phyloP scores from a whole-genome alignment of 495 filamentous ascomycete genomes.

The Polyplosphaeria fusca region DNA sequence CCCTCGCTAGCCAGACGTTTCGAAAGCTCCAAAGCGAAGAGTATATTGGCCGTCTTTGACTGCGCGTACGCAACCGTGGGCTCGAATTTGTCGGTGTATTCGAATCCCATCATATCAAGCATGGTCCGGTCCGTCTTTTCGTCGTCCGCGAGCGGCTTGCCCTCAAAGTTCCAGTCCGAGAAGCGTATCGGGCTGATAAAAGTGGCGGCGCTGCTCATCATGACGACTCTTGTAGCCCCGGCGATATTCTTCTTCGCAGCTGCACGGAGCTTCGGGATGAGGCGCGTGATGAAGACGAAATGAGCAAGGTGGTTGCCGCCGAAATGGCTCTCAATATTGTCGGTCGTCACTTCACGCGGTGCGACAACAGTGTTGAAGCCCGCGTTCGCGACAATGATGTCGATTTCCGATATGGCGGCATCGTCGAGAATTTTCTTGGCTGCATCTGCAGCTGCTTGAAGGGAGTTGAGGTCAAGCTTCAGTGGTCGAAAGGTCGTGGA shows the following conservation, averaged over 20 bases:
- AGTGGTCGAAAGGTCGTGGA: background rate
- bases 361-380: background rate
- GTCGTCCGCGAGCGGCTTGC: slow-evolving; percentile 1
- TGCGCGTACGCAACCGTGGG: slow-evolving; percentile 4
- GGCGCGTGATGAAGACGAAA: background rate
- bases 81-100: background rate
- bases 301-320: slow-evolving; percentile 7
- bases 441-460: background rate
- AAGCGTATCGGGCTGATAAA: slow-evolving; percentile 4
- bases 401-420: background rate
- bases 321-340: slow-evolving; percentile 8
- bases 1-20: background rate
- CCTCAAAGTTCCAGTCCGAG: slow-evolving; percentile 6
- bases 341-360: background rate
- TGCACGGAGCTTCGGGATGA: slow-evolving; percentile 3
- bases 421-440: slow-evolving; percentile 3
- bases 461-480: slow-evolving; percentile 4
- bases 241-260: background rate
- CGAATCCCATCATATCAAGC: background rate
- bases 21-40: background rate
- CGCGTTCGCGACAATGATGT: slow-evolving; percentile 7
- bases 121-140: background rate
- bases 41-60: slow-evolving; percentile 11
- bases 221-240: slow-evolving; percentile 4
- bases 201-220: background rate